Evolutionary conservation across 192 early-diverging fungal genomes (phyloP), one percentile per base, ranked within the genome.

Genomic region (Entrophospora sp.): DNA sequence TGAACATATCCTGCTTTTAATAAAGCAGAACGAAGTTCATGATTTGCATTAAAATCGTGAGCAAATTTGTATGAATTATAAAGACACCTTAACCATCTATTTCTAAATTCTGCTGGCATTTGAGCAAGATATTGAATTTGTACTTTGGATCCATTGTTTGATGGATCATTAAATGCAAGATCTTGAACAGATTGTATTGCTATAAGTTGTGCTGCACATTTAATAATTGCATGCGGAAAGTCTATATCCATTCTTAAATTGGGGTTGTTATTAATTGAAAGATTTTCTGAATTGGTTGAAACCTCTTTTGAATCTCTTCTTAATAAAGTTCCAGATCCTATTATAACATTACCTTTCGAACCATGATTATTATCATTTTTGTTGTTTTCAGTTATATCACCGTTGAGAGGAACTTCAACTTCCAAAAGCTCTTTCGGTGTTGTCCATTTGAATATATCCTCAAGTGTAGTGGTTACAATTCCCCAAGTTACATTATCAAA

Each of bases 111-210:
- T 14, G 77, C 74, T 10, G 77, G 77, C 73, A 78, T 75, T 61
- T 73, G 61, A 62, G 74, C 69, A 67, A 62, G 66, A 64, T 69
- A 30, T 62, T 71, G 37, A 64, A 73, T 31, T 70, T 73, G 34
- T 66, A 69, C 20, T 37, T 68, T 16, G 49, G 69, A 10, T 34
- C 56, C 20, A 18, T 18, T 3, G 3, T 16, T 22, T 40, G 60
- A 24, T 53, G 43, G 18, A 37, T 83, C 57, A 58, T 73, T 66
- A 66, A 75, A 16, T 43, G 87, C 81, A 46, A 94, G 83, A 61
- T 95, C 92, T 66, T 91, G 86, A 37, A 97, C 77, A 7, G 91
- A 93, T 71, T 93, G 91, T 52, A 97, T 92, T 22, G 92, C 79
- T 43, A 91, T 81, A 45, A 94, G 79, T 67, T 97, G 94, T 36